Evolutionary conservation across 192 early-diverging fungal species (phyloP).

Genomic region (Coemansia reversa): DNA sequence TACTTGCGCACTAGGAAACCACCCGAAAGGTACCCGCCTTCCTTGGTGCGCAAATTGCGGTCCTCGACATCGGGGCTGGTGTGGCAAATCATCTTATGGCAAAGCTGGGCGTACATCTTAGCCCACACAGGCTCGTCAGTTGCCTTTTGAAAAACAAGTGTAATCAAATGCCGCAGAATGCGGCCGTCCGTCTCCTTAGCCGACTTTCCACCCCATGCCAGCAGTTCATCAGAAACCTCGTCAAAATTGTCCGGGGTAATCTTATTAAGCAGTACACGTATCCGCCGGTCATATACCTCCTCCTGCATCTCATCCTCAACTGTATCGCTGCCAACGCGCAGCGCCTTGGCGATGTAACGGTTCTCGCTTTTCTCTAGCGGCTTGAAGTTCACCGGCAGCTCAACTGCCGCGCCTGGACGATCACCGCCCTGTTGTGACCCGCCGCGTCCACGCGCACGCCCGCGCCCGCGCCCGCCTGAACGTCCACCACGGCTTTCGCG

Average conservation of each 20-base stretch:
- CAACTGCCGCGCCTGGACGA: slow-evolving; percentile 16
- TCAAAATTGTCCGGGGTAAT: slow-evolving; percentile 95
- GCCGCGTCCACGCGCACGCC: slow-evolving; percentile 61
- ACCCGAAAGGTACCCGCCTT: slow-evolving; percentile 58
- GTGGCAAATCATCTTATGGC: slow-evolving; percentile 72
- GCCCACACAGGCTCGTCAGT: slow-evolving; percentile 92
- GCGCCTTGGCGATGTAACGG: slow-evolving; percentile 66
- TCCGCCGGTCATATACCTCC: slow-evolving; percentile 73
- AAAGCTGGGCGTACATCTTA: slow-evolving; percentile 86
- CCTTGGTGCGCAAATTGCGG: slow-evolving; percentile 57
- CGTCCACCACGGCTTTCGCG: slow-evolving; percentile 61
- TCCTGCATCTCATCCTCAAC: slow-evolving; percentile 55
- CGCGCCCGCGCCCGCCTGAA: slow-evolving; percentile 53
- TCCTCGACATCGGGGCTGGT: slow-evolving; percentile 62
- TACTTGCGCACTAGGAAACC: slow-evolving; percentile 84
- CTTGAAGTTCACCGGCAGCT: slow-evolving; percentile 64
- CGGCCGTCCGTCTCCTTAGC: slow-evolving; percentile 65
- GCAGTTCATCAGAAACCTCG: slow-evolving; percentile 77
- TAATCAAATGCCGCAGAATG: slow-evolving; percentile 80
- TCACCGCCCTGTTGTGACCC: slow-evolving; percentile 46
- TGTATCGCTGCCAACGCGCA: slow-evolving; percentile 27
- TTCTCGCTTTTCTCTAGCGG: slow-evolving; percentile 80
- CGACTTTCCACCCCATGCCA: slow-evolving; percentile 72
- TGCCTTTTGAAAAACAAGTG: slow-evolving; percentile 91
- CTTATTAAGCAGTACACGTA: slow-evolving; percentile 93